Evolutionary conservation across 345 rosid species (phyloP), one percentile per base, ranked within the genome.

Genomic region (Aquilaria sinensis): DNA sequence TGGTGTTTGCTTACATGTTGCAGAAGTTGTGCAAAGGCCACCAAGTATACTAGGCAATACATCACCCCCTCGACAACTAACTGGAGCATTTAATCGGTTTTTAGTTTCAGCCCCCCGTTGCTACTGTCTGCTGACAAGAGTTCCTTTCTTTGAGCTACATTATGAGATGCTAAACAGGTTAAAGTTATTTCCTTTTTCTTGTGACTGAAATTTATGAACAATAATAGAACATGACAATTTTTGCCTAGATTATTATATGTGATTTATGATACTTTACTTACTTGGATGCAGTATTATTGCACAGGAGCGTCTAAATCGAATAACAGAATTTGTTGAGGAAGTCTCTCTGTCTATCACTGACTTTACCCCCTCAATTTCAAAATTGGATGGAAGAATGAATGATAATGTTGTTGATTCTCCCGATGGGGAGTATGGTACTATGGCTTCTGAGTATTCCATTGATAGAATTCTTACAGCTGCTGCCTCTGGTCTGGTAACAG

Each of bases 31-130:
- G 73, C 99, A 94, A 76, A 85, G 97, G 71, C 90, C 88, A 51
- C 99, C 90, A 64, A 86, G 92, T 73, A 79, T 88, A 34, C 70
- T 81, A 69, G 83, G 86, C 66, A 72, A 72, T 66, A 72, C 81
- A 16, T 81, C 92, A 53, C 85, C 92, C 52, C 72, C 80, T 75
- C 69, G 72, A 47, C 70, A 67, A 59, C 72, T 82, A 60, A 64
- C 87, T 64, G 85, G 85, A 72, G 80, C 79, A 71, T 73, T 80
- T 72, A 75, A 84, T 72, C 91, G 80, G 58, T 86, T 82, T 90
- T 72, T 94, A 73, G 88, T 86, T 73, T 86, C 99, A 72, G 99
- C 97, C 6, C 99, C 95, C 75, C 99, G 99, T 65, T 94, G 99
- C 77, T 94, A 94, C 68, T 94, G 99, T 75, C 49, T 94, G 79